Percentiles rank a stretch among this genome's conserved stretches.
Evolutionary conservation across 2,329 filamentous ascomycete genomes (phyloP).

Genomic region (Gremmenia infestans): DNA sequence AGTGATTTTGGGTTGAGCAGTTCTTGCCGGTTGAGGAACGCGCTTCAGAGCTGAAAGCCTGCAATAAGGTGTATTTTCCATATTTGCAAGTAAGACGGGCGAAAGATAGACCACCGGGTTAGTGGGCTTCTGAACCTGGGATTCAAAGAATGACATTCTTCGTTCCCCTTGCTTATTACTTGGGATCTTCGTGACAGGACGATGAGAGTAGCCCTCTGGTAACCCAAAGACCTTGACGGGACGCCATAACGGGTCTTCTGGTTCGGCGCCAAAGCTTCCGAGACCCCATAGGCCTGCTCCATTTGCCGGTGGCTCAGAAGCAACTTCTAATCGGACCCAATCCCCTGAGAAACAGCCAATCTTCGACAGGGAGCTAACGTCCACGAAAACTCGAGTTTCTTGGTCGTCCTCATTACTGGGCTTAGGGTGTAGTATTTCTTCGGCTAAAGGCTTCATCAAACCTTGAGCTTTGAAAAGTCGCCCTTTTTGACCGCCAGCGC

Average conservation of each 20-base stretch:
- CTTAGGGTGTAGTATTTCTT: constrained; percentile 79
- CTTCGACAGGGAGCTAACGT: constrained; percentile 77
- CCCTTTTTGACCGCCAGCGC: constrained; percentile 65
- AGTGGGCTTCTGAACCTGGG: constrained; percentile 57
- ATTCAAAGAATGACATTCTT: constrained; percentile 59
- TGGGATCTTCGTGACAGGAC: constrained; percentile 56
- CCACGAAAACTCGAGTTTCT: constrained; percentile 83
- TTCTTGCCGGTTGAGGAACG: constrained; percentile 42
- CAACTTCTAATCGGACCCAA: constrained; percentile 82
- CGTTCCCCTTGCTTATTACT: constrained; percentile 48
- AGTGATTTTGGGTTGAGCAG: constrained; percentile 51
- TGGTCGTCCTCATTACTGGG: constrained; percentile 76
- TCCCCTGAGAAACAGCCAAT: constrained; percentile 97
- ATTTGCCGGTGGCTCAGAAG: constrained; percentile 66
- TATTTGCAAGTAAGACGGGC: constrained; percentile 79
- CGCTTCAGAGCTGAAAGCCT: constrained; percentile 68
- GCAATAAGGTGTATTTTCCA: constrained; percentile 73
- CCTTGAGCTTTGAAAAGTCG: constrained; percentile 83
- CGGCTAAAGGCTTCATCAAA: constrained; percentile 64
- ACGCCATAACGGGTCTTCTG: constrained; percentile 65
- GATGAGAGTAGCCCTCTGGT: constrained; percentile 65
- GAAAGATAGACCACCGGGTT: constrained; percentile 69
- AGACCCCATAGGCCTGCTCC: constrained; percentile 64
- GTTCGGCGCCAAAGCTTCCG: constrained; percentile 60
- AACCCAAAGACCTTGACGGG: constrained; percentile 86